Percentiles rank a stretch among this genome's conserved stretches.
Conservation (phyloP, 129 eudicot genomes). For the Saposhnikovia divaricata region DNA sequence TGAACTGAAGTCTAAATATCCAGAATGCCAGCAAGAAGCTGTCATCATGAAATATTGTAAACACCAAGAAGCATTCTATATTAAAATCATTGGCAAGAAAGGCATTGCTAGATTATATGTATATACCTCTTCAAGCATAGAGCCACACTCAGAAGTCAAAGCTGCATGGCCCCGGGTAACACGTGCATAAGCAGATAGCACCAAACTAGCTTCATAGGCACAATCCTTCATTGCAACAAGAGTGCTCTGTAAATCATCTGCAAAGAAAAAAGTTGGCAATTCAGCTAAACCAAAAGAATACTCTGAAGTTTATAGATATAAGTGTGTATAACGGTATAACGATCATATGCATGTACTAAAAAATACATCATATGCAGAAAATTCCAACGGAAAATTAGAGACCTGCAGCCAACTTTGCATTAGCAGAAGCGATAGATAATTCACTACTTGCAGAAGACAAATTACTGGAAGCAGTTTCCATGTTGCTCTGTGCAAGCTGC, state of each 20-base stretch:
- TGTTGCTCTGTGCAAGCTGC: constrained; percentile 68
- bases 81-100: neutral
- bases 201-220: constrained; percentile 76
- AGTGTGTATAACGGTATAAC: neutral
- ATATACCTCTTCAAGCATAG: constrained; percentile 98
- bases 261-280: constrained; percentile 16
- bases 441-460: constrained; percentile 72
- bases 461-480: constrained; percentile 91
- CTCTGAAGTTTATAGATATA: neutral
- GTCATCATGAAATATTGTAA: neutral
- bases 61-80: neutral
- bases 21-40: neutral
- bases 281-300: constrained; percentile 10
- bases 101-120: neutral
- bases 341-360: neutral
- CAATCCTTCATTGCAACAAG: constrained; percentile 91
- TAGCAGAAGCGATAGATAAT: constrained; percentile 65
- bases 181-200: constrained; percentile 67
- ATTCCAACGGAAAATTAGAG: constrained; percentile 2
- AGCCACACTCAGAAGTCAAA: constrained; percentile 96
- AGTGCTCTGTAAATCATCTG: constrained; percentile 82
- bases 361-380: neutral
- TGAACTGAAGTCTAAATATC: neutral
- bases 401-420: constrained; percentile 85
- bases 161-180: constrained; percentile 78